Base-by-base conservation (phyloP, 208 protist genomes). In the Sergeia podlipaevii region DNA sequence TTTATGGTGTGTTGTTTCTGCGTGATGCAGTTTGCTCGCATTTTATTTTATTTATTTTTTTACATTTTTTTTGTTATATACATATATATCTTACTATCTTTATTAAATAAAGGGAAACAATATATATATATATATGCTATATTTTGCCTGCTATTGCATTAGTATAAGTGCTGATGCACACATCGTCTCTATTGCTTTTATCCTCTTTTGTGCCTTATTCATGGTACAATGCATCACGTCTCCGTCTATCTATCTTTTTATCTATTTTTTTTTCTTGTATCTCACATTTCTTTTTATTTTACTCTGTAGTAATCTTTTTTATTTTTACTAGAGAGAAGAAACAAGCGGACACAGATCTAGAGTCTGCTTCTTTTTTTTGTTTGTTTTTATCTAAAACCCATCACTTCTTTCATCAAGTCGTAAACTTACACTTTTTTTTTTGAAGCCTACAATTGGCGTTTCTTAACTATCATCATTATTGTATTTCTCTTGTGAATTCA, bases 261-360 rank as follows among this genome's bases (percentile, higher is more conserved):
- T 47, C 39, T 58, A 39, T 39, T 44, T 60, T 70, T 56, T 53
- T 70, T 57, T 46, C 18, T 62, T 54, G 38, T 38, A n/a, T 24
- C 49, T 60, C 18, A 45, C 39, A 45, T 45, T 21, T 45, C 6
- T 15, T 21, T 45, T 45, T 38, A 15, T 38, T 38, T 38, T 38
- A 38, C 33, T 15, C 15, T 38, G 33, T n/a, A n/a, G n/a, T n/a
- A n/a, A n/a, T n/a, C n/a, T n/a, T n/a, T n/a, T n/a, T n/a, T n/a
- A n/a, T n/a, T n/a, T n/a, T n/a, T n/a, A n/a, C n/a, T n/a, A n/a
- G n/a, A n/a, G n/a, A n/a, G n/a, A n/a, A n/a, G n/a, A n/a, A n/a
- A n/a, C n/a, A n/a, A n/a, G n/a, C n/a, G n/a, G n/a, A n/a, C n/a
- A n/a, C n/a, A n/a, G n/a, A n/a, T n/a, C n/a, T n/a, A n/a, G n/a